Evolutionary conservation across 129 eudicot species (phyloP).

Genomic region (Artemisia tridentata): DNA sequence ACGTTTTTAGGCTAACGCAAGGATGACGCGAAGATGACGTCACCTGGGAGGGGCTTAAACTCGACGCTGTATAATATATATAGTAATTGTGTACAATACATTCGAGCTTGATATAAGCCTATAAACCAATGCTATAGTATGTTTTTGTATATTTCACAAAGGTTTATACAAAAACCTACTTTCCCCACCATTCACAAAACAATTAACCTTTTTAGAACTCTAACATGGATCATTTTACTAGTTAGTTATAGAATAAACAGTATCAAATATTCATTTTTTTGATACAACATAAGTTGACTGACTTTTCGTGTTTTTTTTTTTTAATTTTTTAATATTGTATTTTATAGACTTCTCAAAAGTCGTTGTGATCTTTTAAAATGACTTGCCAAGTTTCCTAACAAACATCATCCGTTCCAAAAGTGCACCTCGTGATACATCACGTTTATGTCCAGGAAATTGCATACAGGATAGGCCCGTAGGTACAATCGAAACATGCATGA

Average conservation of each 20-base stretch:
- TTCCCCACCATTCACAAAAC: no score
- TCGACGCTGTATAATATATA: no score
- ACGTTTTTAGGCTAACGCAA: no score
- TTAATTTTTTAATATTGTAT: background rate
- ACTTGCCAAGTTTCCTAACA: background rate
- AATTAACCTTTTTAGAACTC: no score
- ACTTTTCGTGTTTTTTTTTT: background rate
- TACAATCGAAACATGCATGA: slow-evolving; percentile 14
- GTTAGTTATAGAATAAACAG: background rate
- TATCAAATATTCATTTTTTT: background rate
- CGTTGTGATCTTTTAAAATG: background rate
- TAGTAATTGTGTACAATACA: no score
- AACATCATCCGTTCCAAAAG: background rate
- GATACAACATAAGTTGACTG: background rate
- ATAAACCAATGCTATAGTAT: no score
- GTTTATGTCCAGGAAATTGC: background rate
- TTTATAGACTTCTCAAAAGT: background rate
- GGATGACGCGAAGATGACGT: no score
- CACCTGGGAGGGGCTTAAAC: no score
- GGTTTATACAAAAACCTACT: no score
- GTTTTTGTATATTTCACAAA: no score
- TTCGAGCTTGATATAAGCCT: no score
- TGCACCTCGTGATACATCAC: background rate
- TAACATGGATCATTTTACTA: no score
- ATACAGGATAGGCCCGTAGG: background rate